A percentile compares a stretch with the other conserved stretches of the same genome.
Conservation (phyloP, 305 asterid genomes). For the Solanum hybrid region DNA sequence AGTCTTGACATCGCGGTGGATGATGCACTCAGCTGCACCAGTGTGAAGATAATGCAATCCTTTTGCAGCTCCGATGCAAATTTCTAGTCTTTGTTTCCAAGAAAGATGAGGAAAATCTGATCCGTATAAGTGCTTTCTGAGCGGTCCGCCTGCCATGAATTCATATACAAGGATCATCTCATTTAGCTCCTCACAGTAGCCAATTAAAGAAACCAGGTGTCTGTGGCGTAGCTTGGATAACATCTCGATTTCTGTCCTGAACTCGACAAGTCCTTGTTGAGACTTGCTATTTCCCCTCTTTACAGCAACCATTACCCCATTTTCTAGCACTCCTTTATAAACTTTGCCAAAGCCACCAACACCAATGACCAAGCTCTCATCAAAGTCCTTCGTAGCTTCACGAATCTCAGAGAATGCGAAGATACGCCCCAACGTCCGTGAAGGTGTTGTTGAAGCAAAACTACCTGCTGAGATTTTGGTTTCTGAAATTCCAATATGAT, state of each 20-base stretch:
- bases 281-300: slow-evolving; percentile 53
- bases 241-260: slow-evolving; percentile 54
- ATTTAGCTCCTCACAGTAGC: slow-evolving; percentile 48
- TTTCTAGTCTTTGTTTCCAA: slow-evolving; percentile 51
- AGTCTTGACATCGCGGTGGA: slow-evolving; percentile 54
- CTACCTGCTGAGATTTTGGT: slow-evolving; percentile 17
- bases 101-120: slow-evolving; percentile 33
- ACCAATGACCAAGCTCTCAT: slow-evolving; percentile 42
- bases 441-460: slow-evolving; percentile 18
- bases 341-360: slow-evolving; percentile 72
- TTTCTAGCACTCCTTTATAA: slow-evolving; percentile 37
- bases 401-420: slow-evolving; percentile 46
- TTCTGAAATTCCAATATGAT: slow-evolving; percentile 12
- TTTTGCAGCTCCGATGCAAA: slow-evolving; percentile 60
- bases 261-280: slow-evolving; percentile 52
- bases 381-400: slow-evolving; percentile 61
- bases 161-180: slow-evolving; percentile 67
- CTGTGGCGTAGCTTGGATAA: slow-evolving; percentile 52
- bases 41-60: slow-evolving; percentile 65
- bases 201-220: slow-evolving; percentile 50
- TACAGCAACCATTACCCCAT: slow-evolving; percentile 40
- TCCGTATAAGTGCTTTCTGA: slow-evolving; percentile 51
- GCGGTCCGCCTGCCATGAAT: slow-evolving; percentile 51
- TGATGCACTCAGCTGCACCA: slow-evolving; percentile 47
- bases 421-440: slow-evolving; percentile 10